These are phyloP conservation scores for Mycena maculata DNA, from an alignment of 768 basidiomycete genomes.

Conservation along the genomic window DNA sequence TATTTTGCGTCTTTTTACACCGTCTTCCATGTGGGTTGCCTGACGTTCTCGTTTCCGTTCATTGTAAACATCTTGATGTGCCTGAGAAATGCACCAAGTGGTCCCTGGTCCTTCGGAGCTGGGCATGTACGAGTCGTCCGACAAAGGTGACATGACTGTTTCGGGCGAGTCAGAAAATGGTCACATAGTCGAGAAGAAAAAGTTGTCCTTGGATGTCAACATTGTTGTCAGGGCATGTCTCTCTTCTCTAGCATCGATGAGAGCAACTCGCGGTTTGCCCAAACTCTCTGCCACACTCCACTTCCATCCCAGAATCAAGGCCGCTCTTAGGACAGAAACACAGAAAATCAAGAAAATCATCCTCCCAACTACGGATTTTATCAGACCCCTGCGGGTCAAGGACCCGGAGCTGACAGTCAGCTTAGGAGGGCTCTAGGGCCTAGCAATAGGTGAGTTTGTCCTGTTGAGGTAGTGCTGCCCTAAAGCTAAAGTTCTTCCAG, in stretches of 20 bases:
- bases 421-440: neutral
- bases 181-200: constrained; percentile 2
- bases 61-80: neutral
- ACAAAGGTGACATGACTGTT: constrained; percentile 7
- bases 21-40: neutral
- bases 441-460: neutral
- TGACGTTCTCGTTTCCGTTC: neutral
- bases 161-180: neutral
- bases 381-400: neutral
- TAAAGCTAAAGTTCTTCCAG: too few relatives aligned
- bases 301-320: neutral
- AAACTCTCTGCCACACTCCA: too few relatives aligned
- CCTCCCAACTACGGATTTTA: too few relatives aligned
- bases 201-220: neutral
- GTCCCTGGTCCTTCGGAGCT: neutral
- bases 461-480: too few relatives aligned
- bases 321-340: neutral
- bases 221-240: too few relatives aligned
- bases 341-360: too few relatives aligned
- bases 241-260: neutral
- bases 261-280: neutral
- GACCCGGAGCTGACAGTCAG: neutral
- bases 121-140: neutral
- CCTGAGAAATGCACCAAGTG: neutral
- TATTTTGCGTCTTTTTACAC: neutral